Evolutionary conservation across 176 grass and related monocot species (phyloP), one percentile per base, ranked within the genome.

Genomic region (Rhynchospora pubera): DNA sequence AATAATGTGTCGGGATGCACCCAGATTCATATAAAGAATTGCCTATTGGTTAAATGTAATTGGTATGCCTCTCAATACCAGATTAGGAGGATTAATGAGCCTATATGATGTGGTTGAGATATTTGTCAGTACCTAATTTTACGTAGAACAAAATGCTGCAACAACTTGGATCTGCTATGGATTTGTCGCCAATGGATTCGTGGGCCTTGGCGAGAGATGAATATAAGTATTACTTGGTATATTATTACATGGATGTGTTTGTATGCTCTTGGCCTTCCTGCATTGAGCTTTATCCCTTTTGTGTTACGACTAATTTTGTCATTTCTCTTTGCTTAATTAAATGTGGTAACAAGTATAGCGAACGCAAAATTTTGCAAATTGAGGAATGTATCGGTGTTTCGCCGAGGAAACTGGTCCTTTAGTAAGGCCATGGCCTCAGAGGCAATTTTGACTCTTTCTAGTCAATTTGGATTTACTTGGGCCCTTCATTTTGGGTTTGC

Each of bases 61-160:
- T 76, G 47, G 47, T 24, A 23, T 53, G 22, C 5, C 71, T 55
- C 71, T 2, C 53, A 76, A 76, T 76, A 53, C 47, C 22, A 8
- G 18, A 55, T 26, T 47, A 51, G 4, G 21, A 51, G 44, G 22
- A 73, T 67, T 16, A 18, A 51, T 14, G 69, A 10, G 10, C 45
- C 21, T 50, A 30, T 75, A 53, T 75, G 47, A 55, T 75, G 45
- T 75, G 71, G 23, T 55, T 28, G 71, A 26, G 71, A 75, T 75
- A 16, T 75, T 28, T 74, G 44, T 74, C 46, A 75, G 71, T 75
- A 51, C 45, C 69, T 26, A 50, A 48, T 51, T 51, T 13, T 22
- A 67, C 42, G 10, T 73, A 73, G 69, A 24, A 76, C 71, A 5
- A 28, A 34, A 26, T 76, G 48, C 19, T 76, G 71, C 12, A 8